A percentile compares a stretch with the other conserved stretches of the same genome.
These are phyloP conservation scores for Dactylella cylindrospora DNA, from an alignment of 2,329 filamentous ascomycete species.

Conservation along the genomic window DNA sequence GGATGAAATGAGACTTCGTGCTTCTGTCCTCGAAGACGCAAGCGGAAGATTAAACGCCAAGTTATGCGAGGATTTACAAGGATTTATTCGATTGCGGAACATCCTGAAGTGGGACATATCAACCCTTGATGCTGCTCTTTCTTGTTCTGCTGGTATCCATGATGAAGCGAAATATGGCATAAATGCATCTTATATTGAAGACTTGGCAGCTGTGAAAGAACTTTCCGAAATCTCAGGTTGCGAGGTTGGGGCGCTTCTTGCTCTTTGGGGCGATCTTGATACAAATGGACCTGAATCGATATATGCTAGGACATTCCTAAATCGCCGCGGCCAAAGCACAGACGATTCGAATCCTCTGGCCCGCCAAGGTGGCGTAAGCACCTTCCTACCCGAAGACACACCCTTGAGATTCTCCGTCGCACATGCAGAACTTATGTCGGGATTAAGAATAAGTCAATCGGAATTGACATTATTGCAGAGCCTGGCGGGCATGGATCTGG, in stretches of 20 bases:
- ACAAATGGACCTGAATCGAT: constrained; percentile 12
- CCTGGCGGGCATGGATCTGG: too few relatives aligned
- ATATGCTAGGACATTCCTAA: constrained; percentile 26
- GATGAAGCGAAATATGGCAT: too few relatives aligned
- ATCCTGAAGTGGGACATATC: constrained; percentile 26
- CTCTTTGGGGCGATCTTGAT: constrained; percentile 8
- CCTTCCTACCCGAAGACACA: neutral
- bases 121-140: constrained; percentile 18
- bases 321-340: too few relatives aligned
- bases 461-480: neutral
- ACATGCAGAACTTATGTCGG: neutral
- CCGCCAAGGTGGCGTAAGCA: neutral
- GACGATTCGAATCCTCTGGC: too few relatives aligned
- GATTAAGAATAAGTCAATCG: neutral
- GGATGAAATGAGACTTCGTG: constrained; percentile 3
- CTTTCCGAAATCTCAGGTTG: too few relatives aligned
- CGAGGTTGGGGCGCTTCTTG: constrained; percentile 11
- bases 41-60: neutral
- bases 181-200: too few relatives aligned
- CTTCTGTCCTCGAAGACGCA: neutral
- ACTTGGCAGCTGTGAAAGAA: too few relatives aligned
- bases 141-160: too few relatives aligned
- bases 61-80: constrained; percentile 13
- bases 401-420: neutral
- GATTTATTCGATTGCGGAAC: constrained; percentile 19